Evolutionary conservation across 164 flowering plant species (phyloP).

Genomic region (Piper longum): DNA sequence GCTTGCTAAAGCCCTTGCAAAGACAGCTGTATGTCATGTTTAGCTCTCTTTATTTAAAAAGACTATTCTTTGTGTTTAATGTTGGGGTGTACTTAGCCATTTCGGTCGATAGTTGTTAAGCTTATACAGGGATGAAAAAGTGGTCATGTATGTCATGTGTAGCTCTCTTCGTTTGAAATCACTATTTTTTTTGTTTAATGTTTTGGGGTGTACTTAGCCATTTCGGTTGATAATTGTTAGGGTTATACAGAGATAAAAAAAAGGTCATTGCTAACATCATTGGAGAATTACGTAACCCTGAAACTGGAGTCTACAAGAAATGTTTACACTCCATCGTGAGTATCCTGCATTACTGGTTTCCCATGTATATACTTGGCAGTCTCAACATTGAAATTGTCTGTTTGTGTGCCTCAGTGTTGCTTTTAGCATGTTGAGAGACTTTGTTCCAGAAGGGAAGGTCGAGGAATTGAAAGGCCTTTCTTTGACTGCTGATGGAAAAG

Average conservation of each 20-base stretch:
- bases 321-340: slow-evolving; percentile 68
- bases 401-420: slow-evolving; percentile 35
- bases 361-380: neutral
- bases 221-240: slow-evolving; percentile 22
- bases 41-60: neutral
- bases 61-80: neutral
- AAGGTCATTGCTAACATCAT: slow-evolving; percentile 68
- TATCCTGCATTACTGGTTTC: neutral
- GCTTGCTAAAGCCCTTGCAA: slow-evolving; percentile 92
- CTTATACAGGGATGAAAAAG: slow-evolving; percentile 76
- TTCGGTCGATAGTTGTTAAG: slow-evolving; percentile 28
- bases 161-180: neutral
- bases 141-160: slow-evolving; percentile 29
- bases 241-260: slow-evolving; percentile 85
- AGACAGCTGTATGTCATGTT: slow-evolving; percentile 50
- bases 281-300: slow-evolving; percentile 67
- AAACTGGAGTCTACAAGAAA: slow-evolving; percentile 70
- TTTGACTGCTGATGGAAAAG: slow-evolving; percentile 73
- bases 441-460: slow-evolving; percentile 83
- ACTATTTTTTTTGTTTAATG: neutral
- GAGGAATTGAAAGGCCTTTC: slow-evolving; percentile 56
- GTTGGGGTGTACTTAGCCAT: neutral
- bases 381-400: neutral
- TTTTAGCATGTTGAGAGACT: slow-evolving; percentile 52
- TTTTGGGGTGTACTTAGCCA: neutral